Conservation (phyloP, 2,329 filamentous ascomycete genomes). For the Cladorrhinum sp. region DNA sequence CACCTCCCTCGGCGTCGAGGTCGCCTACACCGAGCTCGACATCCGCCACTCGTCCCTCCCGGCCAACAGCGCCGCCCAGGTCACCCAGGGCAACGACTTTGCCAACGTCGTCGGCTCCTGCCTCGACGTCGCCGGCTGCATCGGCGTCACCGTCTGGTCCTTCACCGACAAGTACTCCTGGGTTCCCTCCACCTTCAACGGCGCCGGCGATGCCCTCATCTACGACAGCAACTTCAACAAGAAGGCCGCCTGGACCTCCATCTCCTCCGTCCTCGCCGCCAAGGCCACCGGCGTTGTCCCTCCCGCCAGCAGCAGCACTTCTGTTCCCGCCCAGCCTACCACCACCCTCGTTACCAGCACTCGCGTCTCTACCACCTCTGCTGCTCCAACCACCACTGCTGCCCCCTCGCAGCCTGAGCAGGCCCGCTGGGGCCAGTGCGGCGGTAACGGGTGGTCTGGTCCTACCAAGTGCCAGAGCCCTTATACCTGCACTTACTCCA, state of each 20-base stretch:
- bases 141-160: conserved; percentile 44
- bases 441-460: conserved; percentile 28
- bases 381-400: conserved; percentile 10
- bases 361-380: conserved; percentile 5
- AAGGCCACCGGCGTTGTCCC: conserved; percentile 21
- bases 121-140: conserved; percentile 35
- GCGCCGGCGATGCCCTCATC: conserved; percentile 37
- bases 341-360: conserved; percentile 11
- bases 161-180: conserved; percentile 42
- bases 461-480: conserved; percentile 31
- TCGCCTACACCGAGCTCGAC: conserved; percentile 61
- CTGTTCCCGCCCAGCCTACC: background rate
- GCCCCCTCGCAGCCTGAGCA: conserved; percentile 14
- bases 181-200: conserved; percentile 38
- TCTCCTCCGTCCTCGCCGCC: conserved; percentile 37
- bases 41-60: conserved; percentile 47
- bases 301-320: conserved; percentile 23
- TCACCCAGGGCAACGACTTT: conserved; percentile 48
- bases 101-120: conserved; percentile 36
- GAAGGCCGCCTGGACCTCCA: conserved; percentile 39
- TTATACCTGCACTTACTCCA: conserved; percentile 29
- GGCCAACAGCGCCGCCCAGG: conserved; percentile 36
- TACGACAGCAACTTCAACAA: conserved; percentile 37
- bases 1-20: conserved; percentile 50
- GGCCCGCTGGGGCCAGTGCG: conserved; percentile 32